Conservation (phyloP, 2,329 filamentous ascomycete species). For the Penicillium hordei region DNA sequence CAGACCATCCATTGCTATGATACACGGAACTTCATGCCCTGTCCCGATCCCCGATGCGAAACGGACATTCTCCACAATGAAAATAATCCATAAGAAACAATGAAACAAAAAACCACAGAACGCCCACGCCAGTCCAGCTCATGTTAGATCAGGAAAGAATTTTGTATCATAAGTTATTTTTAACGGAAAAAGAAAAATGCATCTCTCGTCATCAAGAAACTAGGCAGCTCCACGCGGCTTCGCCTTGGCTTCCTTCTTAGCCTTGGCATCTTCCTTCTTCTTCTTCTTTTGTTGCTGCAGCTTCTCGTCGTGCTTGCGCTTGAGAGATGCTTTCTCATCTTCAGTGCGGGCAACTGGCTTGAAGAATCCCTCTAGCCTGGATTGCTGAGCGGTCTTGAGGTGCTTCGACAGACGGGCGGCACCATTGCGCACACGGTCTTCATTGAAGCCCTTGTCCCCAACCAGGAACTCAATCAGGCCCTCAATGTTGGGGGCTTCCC, state of each 20-base stretch:
- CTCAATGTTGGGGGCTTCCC: constrained; percentile 89
- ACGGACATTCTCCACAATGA: constrained; percentile 1
- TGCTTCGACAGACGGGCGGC: constrained; percentile 83
- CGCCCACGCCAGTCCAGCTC: constrained; percentile 18
- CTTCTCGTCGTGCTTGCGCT: constrained; percentile 93
- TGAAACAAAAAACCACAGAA: constrained; percentile 7
- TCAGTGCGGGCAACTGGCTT: constrained; percentile 87
- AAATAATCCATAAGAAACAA: constrained; percentile 7
- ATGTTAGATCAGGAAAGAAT: constrained; percentile 10
- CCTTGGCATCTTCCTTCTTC: constrained; percentile 89
- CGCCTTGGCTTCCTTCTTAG: constrained; percentile 85
- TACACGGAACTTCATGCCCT: constrained; percentile 14
- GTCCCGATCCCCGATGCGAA: not conserved
- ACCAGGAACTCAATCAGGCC: constrained; percentile 88
- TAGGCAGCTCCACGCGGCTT: constrained; percentile 70
- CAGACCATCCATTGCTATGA: constrained; percentile 9
- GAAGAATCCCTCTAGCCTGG: constrained; percentile 93
- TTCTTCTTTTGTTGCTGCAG: constrained; percentile 93
- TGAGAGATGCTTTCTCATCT: constrained; percentile 77
- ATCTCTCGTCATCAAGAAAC: not conserved
- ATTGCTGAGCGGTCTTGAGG: constrained; percentile 85
- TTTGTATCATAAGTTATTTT: constrained; percentile 4
- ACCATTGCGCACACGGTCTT: constrained; percentile 82
- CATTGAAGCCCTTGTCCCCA: constrained; percentile 92
- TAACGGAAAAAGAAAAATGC: not conserved